Conservation (phyloP, 768 basidiomycete species). For the Chalciporus sphaerocephalus region DNA sequence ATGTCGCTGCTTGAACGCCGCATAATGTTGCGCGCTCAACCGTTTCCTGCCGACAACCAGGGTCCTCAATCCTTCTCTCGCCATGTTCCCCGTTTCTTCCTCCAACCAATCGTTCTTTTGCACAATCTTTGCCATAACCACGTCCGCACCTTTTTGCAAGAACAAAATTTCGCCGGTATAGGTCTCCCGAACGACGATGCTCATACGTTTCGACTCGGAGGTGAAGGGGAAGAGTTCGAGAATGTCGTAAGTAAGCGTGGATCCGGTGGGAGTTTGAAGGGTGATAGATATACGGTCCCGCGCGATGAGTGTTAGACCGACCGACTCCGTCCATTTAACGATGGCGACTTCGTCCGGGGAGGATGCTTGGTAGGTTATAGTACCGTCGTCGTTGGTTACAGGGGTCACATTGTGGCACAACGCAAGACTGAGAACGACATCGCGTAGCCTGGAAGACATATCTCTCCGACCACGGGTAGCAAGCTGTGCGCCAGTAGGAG, state of each 20-base stretch:
- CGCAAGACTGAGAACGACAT: constrained; percentile 89
- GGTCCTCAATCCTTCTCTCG: constrained; percentile 90
- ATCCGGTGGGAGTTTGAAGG: constrained; percentile 66
- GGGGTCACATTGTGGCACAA: constrained; percentile 98
- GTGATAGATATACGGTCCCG: constrained; percentile 91
- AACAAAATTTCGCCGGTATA: constrained; percentile 79
- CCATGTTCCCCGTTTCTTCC: constrained; percentile 98
- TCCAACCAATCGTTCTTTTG: constrained; percentile 98
- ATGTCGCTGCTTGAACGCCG: constrained; percentile 65
- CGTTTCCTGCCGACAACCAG: constrained; percentile 87
- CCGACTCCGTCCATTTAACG: constrained; percentile 93
- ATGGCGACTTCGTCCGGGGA: constrained; percentile 99
- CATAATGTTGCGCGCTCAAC: constrained; percentile 64
- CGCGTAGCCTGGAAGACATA: constrained; percentile 89
- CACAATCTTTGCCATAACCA: constrained; percentile 95
- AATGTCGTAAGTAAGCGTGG: constrained; percentile 69
- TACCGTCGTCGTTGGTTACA: constrained; percentile 89
- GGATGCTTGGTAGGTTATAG: constrained; percentile 95
- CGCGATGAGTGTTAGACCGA: constrained; percentile 83
- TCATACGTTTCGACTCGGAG: constrained; percentile 98
- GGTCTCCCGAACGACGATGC: constrained; percentile 85
- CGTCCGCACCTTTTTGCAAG: constrained; percentile 95
- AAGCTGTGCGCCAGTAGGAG: constrained; percentile 75
- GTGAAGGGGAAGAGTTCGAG: constrained; percentile 98
- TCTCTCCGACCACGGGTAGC: constrained; percentile 85